phyloP scores from a whole-genome alignment of 179 eudicot species.

The Beta macrorhiza region DNA sequence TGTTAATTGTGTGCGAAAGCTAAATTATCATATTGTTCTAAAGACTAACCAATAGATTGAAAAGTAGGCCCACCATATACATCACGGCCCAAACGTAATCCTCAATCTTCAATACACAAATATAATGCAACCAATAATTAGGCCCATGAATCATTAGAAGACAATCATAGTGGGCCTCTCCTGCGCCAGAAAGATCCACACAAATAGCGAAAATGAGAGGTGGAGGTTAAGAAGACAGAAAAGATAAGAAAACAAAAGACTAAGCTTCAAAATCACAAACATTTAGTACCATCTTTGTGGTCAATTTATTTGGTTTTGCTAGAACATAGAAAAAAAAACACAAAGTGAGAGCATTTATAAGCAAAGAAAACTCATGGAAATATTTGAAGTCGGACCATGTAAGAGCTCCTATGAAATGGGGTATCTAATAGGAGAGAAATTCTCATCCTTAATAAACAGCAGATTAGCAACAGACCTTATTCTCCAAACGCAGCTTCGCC shows the following conservation, averaged over 20 bases:
- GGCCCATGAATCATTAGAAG: neutral
- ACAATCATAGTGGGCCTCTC: neutral
- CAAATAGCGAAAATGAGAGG: neutral
- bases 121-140: neutral
- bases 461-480: conserved; percentile 71
- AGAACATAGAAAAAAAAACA: neutral
- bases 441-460: conserved; percentile 57
- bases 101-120: neutral
- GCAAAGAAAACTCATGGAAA: conserved; percentile 26
- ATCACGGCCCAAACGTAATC: neutral
- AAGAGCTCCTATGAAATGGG: conserved; percentile 62
- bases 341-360: neutral
- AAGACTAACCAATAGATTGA: neutral
- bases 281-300: neutral
- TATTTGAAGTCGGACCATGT: conserved; percentile 70
- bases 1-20: too few relatives aligned
- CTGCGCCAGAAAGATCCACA: neutral
- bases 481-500: conserved; percentile 65
- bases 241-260: neutral
- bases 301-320: neutral
- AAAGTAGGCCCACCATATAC: neutral
- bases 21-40: too few relatives aligned
- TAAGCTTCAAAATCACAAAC: neutral
- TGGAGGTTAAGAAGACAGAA: neutral
- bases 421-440: conserved; percentile 62